Base-by-base conservation (phyloP, 148 eudicot species). In the Camellia lanceoleosa region DNA sequence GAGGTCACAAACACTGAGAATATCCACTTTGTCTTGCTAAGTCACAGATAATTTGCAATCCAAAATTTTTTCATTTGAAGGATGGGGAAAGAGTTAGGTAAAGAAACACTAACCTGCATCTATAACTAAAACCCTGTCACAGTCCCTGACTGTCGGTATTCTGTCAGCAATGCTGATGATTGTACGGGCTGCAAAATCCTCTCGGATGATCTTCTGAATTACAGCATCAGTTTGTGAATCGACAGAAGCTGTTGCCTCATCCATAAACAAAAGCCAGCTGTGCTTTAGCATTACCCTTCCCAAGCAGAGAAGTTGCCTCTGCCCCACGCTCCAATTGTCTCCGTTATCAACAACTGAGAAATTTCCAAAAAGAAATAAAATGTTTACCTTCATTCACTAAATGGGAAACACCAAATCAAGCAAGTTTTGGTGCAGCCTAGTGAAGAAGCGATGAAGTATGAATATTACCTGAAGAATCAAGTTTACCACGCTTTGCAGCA, bases 151-250 rank as follows among this genome's bases (percentile, higher is more conserved):
- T 0, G 99, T 96, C 0, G 99, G 99, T 80, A 96, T 96, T 70
- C 99, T 96, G 71, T 96, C 98, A 71, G 99, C 98, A 80, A 96
- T 96, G 89, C 99, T 96, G 85, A 93, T 93, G 70, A 96, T 96
- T 14, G 99, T 92, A 77, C 97, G 90, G 30, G 87, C 79, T 1
- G 92, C 86, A 74, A 96, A 93, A 80, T 96, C 99, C 89, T 92
- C 98, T 46, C 99, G 77, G 71, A 96, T 96, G 77, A 96, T 92
- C 78, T 78, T 90, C 82, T 96, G 99, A 73, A 96, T 93, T 63
- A 91, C 95, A 16, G 92, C 98, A 81, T 96, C 98, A 0, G 98
- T 93, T 75, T 92, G 97, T 30, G 98, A 93, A 88, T 96, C 98
- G 19, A 96, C 98, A 0, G 98, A 96, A 18, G 98, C 99, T 12